Evolutionary conservation across 331 rosid genomes (phyloP), one percentile per base, ranked within the genome.

Genomic region (Spiraea crenata): DNA sequence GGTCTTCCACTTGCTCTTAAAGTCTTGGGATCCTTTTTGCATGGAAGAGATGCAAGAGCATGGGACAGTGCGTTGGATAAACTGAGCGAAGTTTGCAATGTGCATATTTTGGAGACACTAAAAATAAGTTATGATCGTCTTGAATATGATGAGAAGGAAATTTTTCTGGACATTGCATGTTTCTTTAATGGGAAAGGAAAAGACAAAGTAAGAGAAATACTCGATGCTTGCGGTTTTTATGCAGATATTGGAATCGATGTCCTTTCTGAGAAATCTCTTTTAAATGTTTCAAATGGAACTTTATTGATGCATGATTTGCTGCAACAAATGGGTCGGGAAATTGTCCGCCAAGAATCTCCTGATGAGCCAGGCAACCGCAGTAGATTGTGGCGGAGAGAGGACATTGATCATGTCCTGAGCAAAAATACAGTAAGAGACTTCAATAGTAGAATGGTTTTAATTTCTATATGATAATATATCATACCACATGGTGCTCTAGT

Each of bases 101-200:
- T 2, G 9, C 52, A 66, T 9, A 51, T 78, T 7, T 34, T 48
- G 4, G 20, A 12, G 4, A 52, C 20, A 7, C 16, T 71, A 15
- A 57, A 8, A 57, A 11, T 39, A 8, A 77, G 82, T 77, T 77
- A 65, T 65, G 79, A 79, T 15, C 69, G 55, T 8, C 69, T 73
- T 1, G 13, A 54, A 14, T 37, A 35, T 5, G 7, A 35, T 2
- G 63, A 61, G 75, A 25, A 69, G 38, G 7, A 39, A 0, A 20
- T 74, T 4, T 79, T 74, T 63, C 65, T 79, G 1, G 76, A 79
- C 19, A 68, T 79, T 31, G 76, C 83, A 5, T 79, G 71, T 8
- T 79, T 39, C 59, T 74, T 69, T 6, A 73, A 51, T 0, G 69
- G 13, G 7, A 20, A 60, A 7, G 4, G 8, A 4, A 44, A 3